phyloP scores from a whole-genome alignment of 192 early-diverging fungal genomes.

The Coemansia sp. region DNA sequence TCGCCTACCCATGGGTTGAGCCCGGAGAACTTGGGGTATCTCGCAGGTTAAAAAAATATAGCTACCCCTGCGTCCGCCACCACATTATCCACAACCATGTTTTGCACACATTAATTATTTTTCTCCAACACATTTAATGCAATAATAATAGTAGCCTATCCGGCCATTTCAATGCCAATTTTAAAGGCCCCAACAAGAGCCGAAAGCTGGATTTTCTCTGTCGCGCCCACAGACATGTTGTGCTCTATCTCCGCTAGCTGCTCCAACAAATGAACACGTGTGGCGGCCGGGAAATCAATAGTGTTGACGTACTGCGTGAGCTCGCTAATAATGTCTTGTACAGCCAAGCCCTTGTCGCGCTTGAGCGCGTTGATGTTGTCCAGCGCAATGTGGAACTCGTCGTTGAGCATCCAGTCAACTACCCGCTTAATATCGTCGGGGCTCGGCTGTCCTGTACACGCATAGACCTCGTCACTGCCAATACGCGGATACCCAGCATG shows the following conservation, averaged over 20 bases:
- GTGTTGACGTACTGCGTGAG: slow-evolving; percentile 62
- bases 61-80: not conserved
- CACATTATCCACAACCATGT: too few species aligned
- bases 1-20: too few species aligned
- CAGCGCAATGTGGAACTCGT: slow-evolving; percentile 79
- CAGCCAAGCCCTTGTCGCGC: slow-evolving; percentile 79
- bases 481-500: slow-evolving; percentile 80
- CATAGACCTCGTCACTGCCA: slow-evolving; percentile 80
- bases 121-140: not conserved
- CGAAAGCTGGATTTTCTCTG: slow-evolving; percentile 83
- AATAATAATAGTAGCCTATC: slow-evolving; percentile 6
- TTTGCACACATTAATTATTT: not conserved
- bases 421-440: slow-evolving; percentile 80
- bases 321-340: slow-evolving; percentile 87
- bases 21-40: too few species aligned
- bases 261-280: slow-evolving; percentile 69
- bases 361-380: slow-evolving; percentile 70
- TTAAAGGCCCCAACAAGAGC: slow-evolving; percentile 88
- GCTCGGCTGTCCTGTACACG: slow-evolving; percentile 87
- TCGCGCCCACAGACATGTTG: slow-evolving; percentile 76
- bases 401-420: slow-evolving; percentile 75
- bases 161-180: slow-evolving; percentile 67
- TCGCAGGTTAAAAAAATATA: too few species aligned
- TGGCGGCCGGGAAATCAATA: slow-evolving; percentile 72
- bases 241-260: slow-evolving; percentile 85